Evolutionary conservation across 1,284 basidiomycete genomes (phyloP).

Genomic region (Cryptococcus floricola): DNA sequence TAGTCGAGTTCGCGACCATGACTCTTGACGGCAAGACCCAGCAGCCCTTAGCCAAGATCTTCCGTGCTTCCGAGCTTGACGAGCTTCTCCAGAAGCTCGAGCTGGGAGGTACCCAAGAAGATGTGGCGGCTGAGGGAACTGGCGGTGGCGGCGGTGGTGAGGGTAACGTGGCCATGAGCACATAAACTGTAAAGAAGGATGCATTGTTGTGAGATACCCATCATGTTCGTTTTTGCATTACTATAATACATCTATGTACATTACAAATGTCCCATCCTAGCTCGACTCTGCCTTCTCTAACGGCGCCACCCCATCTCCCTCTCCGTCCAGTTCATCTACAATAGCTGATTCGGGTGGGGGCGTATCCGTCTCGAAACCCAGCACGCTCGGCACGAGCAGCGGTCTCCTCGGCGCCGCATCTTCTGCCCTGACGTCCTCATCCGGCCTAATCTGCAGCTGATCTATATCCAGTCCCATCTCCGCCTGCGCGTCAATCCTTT

Average conservation of each 20-base stretch:
- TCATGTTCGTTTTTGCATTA: not conserved
- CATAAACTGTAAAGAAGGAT: conserved; percentile 14
- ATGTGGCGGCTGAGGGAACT: conserved; percentile 49
- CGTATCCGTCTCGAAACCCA: conserved; percentile 18
- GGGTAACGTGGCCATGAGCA: conserved; percentile 45
- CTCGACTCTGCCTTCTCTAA: not conserved
- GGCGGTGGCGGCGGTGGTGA: conserved; percentile 46
- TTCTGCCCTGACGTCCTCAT: not conserved
- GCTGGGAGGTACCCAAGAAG: conserved; percentile 79
- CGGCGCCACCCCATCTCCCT: not conserved
- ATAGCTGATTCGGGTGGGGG: conserved; percentile 22
- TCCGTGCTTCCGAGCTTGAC: conserved; percentile 86
- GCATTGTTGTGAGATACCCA: not conserved
- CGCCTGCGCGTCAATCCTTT: conserved; percentile 6
- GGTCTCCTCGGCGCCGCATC: conserved; percentile 1
- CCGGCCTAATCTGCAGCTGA: not conserved
- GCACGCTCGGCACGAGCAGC: conserved; percentile 4
- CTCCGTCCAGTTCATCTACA: conserved; percentile 17
- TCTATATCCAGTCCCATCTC: not conserved
- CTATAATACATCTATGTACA: conserved; percentile 1
- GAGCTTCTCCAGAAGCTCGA: conserved; percentile 76
- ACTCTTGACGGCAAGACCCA: conserved; percentile 74
- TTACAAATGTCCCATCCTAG: not conserved
- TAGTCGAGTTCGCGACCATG: conserved; percentile 94
- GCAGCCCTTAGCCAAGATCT: conserved; percentile 86